Evolutionary conservation across 305 asterid genomes (phyloP).

Genomic region (Coffea humblotiana): DNA sequence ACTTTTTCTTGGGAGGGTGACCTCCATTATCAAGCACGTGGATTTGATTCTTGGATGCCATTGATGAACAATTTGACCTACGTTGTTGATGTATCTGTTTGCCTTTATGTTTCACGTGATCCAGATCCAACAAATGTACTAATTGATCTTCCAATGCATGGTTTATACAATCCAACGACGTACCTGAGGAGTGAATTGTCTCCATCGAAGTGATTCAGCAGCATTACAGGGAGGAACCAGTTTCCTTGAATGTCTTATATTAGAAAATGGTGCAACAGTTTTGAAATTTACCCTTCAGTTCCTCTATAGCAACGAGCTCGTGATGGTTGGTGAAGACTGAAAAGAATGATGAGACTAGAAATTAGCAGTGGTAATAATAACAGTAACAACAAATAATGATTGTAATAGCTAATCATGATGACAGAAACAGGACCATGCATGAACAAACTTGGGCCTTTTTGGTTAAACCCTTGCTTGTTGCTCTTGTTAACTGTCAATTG

Average conservation of each 20-base stretch:
- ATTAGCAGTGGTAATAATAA: not conserved
- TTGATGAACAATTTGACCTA: constrained; percentile 44
- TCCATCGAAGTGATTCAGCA: not conserved
- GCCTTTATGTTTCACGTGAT: constrained; percentile 1
- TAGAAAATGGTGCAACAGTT: not conserved
- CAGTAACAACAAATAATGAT: constrained; percentile 1
- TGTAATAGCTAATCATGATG: not conserved
- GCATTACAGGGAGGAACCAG: no score
- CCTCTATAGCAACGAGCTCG: not conserved
- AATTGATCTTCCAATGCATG: not conserved
- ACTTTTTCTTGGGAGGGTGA: constrained; percentile 32
- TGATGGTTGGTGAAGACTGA: not conserved
- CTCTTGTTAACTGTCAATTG: not conserved
- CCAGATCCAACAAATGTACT: not conserved
- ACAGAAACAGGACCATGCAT: not conserved
- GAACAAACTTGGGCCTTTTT: not conserved
- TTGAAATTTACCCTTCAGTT: not conserved
- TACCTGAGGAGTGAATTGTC: not conserved
- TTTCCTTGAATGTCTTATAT: no score
- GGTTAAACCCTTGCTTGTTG: no score
- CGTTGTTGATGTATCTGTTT: constrained; percentile 23
- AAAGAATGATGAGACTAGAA: not conserved
- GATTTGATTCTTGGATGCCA: constrained; percentile 30
- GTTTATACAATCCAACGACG: not conserved
- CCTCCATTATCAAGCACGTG: constrained; percentile 46